Evolutionary conservation across 495 filamentous ascomycete genomes (phyloP).

Genomic region (Cryomyces minteri): DNA sequence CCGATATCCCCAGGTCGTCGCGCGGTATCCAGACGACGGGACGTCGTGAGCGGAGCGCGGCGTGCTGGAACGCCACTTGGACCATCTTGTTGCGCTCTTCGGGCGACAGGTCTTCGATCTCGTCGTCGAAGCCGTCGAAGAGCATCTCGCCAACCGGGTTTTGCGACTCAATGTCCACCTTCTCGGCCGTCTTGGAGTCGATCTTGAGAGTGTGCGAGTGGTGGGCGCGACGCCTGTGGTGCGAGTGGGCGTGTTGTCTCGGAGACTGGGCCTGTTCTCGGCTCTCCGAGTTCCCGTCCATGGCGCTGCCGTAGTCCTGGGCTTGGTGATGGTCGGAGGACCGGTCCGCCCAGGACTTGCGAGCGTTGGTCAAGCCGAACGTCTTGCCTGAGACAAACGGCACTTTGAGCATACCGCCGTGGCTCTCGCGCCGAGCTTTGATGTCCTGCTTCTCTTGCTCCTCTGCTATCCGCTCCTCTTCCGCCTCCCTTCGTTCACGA

Average conservation of each 20-base stretch:
- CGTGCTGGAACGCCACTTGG: slow-evolving; percentile 77
- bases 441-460: slow-evolving; percentile 29
- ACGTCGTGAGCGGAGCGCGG: slow-evolving; percentile 65
- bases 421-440: slow-evolving; percentile 2
- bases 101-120: slow-evolving; percentile 85
- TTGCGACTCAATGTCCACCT: slow-evolving; percentile 46
- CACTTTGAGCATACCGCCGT: not conserved
- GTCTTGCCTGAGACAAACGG: not conserved
- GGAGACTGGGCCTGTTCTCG: slow-evolving; percentile 13
- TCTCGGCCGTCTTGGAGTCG: not conserved
- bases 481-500: slow-evolving; percentile 19
- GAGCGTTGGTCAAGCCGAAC: not conserved
- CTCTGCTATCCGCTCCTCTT: slow-evolving; percentile 23
- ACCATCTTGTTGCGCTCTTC: slow-evolving; percentile 80
- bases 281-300: slow-evolving; percentile 18
- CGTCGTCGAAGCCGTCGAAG: slow-evolving; percentile 72
- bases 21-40: slow-evolving; percentile 90
- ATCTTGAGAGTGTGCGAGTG: not conserved
- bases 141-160: slow-evolving; percentile 54
- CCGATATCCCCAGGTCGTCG: slow-evolving; percentile 76
- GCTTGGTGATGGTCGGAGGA: slow-evolving; percentile 1
- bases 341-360: slow-evolving; percentile 19
- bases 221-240: not conserved
- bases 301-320: not conserved
- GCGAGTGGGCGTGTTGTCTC: slow-evolving; percentile 12